phyloP scores from a whole-genome alignment of 1,284 basidiomycete genomes.

The Malassezia obtusa region DNA sequence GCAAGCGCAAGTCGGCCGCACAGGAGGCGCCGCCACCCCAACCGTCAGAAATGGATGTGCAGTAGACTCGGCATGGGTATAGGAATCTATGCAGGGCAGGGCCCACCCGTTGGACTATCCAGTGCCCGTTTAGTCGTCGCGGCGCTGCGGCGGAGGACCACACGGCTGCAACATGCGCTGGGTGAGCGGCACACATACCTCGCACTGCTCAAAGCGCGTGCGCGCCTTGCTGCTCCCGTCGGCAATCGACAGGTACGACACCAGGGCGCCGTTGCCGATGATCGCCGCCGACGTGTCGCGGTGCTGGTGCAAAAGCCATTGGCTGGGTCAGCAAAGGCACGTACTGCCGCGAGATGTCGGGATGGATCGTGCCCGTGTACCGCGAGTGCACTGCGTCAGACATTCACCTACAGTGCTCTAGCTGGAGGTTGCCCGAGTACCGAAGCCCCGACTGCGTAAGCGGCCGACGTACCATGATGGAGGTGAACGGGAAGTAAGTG shows the following conservation, averaged over 20 bases:
- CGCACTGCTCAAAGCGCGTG: constrained; percentile 86
- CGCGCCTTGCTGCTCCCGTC: constrained; percentile 83
- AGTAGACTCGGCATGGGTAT: not conserved
- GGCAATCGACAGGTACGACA: constrained; percentile 78
- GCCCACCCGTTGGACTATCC: no score
- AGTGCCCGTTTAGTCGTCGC: not conserved
- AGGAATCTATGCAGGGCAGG: constrained; percentile 1
- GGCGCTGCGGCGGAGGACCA: constrained; percentile 76
- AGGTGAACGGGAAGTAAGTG: not conserved
- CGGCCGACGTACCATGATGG: constrained; percentile 12
- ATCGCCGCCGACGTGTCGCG: constrained; percentile 86
- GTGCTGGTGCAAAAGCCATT: constrained; percentile 95
- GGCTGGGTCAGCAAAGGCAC: constrained; percentile 54
- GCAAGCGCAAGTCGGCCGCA: not conserved
- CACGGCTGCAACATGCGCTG: constrained; percentile 98
- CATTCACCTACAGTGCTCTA: constrained; percentile 27
- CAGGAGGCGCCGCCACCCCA: not conserved
- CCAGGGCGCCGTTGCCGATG: constrained; percentile 75
- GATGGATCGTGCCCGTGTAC: constrained; percentile 69
- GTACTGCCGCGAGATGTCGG: constrained; percentile 43
- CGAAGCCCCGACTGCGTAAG: constrained; percentile 15
- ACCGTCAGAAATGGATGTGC: not conserved
- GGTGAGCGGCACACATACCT: constrained; percentile 57
- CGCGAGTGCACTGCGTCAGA: constrained; percentile 62
- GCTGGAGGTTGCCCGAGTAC: constrained; percentile 27